Evolutionary conservation across 176 grass and related monocot genomes (phyloP).

Genomic region (Oryza longistaminata): DNA sequence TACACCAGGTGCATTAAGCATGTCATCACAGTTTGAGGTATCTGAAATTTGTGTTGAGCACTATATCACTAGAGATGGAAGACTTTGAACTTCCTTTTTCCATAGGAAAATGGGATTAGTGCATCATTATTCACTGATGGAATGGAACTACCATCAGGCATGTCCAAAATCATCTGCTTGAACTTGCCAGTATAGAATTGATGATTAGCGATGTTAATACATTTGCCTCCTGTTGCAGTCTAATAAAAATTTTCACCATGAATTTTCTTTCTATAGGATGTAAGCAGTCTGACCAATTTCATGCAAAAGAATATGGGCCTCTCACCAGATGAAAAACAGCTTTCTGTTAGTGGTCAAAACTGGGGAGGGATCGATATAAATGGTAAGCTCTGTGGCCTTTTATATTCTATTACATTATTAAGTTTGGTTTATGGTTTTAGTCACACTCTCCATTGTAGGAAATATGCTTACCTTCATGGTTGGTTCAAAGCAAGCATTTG

Average conservation of each 20-base stretch:
- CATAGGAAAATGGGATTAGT: no score
- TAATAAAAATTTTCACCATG: constrained; percentile 8
- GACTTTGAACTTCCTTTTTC: no score
- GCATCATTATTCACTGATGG: no score
- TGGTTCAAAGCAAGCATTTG: constrained; percentile 93
- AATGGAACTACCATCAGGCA: background rate
- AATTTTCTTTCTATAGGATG: constrained; percentile 62
- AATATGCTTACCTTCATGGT: constrained; percentile 91
- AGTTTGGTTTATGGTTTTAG: constrained; percentile 14
- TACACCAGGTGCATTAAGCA: no score
- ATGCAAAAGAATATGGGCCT: constrained; percentile 86
- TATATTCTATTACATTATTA: constrained; percentile 31
- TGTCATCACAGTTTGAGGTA: no score
- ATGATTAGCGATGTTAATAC: constrained; percentile 28
- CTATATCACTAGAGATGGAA: no score
- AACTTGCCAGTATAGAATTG: background rate
- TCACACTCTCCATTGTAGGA: constrained; percentile 51
- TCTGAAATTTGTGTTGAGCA: no score
- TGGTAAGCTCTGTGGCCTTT: constrained; percentile 44
- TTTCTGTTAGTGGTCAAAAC: constrained; percentile 83
- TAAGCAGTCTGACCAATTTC: constrained; percentile 74
- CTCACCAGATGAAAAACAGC: constrained; percentile 84
- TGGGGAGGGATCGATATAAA: constrained; percentile 85
- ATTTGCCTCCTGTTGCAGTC: constrained; percentile 19
- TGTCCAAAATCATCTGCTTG: background rate